These are phyloP conservation scores for Suillus alpinus DNA, from an alignment of 768 basidiomycete species.

Conservation along the genomic window DNA sequence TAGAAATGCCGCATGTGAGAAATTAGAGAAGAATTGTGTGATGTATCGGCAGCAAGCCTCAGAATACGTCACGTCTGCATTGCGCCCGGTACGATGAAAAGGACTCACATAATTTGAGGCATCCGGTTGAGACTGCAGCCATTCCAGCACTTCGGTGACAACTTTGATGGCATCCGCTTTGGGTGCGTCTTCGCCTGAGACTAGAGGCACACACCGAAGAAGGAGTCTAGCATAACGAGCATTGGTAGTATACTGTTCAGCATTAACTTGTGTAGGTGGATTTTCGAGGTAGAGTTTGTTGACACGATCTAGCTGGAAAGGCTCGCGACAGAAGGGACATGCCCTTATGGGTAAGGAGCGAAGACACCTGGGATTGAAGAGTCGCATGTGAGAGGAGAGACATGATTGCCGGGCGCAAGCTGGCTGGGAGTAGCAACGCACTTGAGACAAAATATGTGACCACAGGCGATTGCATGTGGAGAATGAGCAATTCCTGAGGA, in stretches of 20 bases:
- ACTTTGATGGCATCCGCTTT: slow-evolving; percentile 36
- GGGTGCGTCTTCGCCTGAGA: slow-evolving; percentile 30
- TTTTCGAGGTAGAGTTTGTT: slow-evolving; percentile 67
- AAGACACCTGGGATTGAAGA: slow-evolving; percentile 45
- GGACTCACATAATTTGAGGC: slow-evolving; percentile 36
- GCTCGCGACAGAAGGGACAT: slow-evolving; percentile 68
- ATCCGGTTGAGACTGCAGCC: slow-evolving; percentile 41
- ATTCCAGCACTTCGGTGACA: slow-evolving; percentile 47
- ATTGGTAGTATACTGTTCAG: slow-evolving; percentile 40
- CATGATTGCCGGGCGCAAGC: background rate
- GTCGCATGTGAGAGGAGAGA: slow-evolving; percentile 6
- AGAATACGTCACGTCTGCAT: background rate
- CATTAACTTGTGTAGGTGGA: slow-evolving; percentile 33
- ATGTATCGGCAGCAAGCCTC: background rate
- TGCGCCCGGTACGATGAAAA: background rate
- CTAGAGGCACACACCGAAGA: slow-evolving; percentile 28
- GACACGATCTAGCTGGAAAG: slow-evolving; percentile 52
- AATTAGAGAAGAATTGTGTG: background rate
- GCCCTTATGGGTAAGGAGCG: slow-evolving; percentile 44
- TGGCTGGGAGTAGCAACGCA: slow-evolving; percentile 35
- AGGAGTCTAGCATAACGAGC: slow-evolving; percentile 32
- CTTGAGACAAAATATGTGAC: slow-evolving; percentile 72
- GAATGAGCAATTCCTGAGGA: slow-evolving; percentile 47
- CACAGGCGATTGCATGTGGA: slow-evolving; percentile 73
- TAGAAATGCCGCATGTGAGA: slow-evolving; percentile 25